phyloP scores from a whole-genome alignment of 2,329 filamentous ascomycete genomes.

The Calonectria henricotiae region DNA sequence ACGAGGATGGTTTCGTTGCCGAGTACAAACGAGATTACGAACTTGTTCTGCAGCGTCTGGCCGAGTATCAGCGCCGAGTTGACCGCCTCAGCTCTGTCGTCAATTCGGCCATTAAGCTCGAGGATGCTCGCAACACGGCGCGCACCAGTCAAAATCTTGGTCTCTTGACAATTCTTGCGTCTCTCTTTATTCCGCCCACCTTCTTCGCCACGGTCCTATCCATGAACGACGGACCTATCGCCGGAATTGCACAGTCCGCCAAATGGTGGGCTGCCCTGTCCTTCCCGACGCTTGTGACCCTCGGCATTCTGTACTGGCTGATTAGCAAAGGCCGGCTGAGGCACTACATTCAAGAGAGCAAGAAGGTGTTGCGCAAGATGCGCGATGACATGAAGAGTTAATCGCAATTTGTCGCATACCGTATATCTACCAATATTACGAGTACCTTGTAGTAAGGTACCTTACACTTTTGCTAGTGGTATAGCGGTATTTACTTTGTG shows the following conservation, averaged over 20 bases:
- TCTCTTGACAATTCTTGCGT: neutral
- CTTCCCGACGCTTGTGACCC: neutral
- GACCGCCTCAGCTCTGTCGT: neutral
- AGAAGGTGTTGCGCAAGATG: neutral
- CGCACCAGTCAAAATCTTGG: neutral
- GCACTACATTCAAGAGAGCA: neutral
- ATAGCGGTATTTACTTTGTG: too few species aligned
- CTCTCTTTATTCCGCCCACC: neutral
- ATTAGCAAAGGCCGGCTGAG: neutral
- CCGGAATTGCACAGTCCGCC: neutral
- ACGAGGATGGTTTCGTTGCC: neutral
- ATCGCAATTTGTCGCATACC: neutral
- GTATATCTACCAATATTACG: too few species aligned
- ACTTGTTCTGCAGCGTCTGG: neutral
- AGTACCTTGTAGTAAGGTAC: too few species aligned
- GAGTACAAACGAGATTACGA: neutral
- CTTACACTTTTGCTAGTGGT: too few species aligned
- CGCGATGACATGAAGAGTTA: neutral
- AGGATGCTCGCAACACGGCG: neutral
- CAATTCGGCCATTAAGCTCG: neutral
- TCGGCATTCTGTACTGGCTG: neutral
- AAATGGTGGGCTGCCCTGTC: neutral
- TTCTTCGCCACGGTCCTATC: neutral
- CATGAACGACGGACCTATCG: neutral
- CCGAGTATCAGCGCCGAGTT: neutral